Evolutionary conservation across 2,329 filamentous ascomycete species (phyloP).

Genomic region (Cladosporium sp.): DNA sequence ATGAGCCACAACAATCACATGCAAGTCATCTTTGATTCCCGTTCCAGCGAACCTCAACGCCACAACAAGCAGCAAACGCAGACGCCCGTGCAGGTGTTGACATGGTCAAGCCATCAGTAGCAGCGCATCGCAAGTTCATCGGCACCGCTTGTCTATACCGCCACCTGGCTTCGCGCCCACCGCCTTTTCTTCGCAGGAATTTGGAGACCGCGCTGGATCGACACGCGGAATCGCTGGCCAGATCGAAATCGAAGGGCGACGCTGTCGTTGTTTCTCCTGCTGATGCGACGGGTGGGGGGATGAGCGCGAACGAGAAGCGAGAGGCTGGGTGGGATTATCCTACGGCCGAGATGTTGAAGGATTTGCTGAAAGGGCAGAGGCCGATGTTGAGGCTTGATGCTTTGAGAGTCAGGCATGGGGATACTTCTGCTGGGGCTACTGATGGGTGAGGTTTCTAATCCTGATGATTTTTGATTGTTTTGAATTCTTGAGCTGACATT

Average conservation of each 20-base stretch:
- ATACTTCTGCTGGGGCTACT: not conserved
- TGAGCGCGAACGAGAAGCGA: constrained; percentile 21
- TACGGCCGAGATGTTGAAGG: constrained; percentile 34
- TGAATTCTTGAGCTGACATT: not conserved
- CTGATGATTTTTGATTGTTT: not conserved
- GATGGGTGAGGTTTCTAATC: not conserved
- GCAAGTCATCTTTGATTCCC: constrained; percentile 5
- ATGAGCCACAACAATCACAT: constrained; percentile 3
- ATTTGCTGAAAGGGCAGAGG: constrained; percentile 29
- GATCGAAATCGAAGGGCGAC: constrained; percentile 17
- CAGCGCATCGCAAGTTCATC: constrained; percentile 23
- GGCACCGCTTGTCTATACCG: constrained; percentile 26
- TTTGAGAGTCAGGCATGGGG: constrained; percentile 22
- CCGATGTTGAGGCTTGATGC: constrained; percentile 29
- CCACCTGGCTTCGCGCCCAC: constrained; percentile 21
- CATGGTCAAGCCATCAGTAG: constrained; percentile 25
- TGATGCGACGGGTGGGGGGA: constrained; percentile 11
- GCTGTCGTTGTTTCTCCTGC: not conserved
- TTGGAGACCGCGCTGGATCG: constrained; percentile 34
- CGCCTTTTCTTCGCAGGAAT: constrained; percentile 37
- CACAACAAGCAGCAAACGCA: not conserved
- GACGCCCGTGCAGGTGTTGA: constrained; percentile 9
- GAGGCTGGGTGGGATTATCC: constrained; percentile 33
- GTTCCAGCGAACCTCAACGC: not conserved
- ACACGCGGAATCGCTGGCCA: constrained; percentile 29